phyloP scores from a whole-genome alignment of 1,284 basidiomycete genomes.

The Athelia psychrophila region DNA sequence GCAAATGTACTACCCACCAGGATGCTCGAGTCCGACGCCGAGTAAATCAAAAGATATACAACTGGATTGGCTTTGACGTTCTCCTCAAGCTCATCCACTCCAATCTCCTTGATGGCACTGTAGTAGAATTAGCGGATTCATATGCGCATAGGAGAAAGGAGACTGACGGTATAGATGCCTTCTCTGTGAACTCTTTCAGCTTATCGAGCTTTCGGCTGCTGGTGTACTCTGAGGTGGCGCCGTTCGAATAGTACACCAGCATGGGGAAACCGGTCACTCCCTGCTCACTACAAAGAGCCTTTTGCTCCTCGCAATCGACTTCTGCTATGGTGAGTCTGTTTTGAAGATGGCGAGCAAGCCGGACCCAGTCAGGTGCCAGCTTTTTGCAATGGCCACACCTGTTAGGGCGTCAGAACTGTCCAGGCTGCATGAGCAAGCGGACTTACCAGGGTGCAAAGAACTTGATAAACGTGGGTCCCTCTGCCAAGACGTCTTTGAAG shows the following conservation, averaged over 20 bases:
- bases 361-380: slow-evolving; percentile 75
- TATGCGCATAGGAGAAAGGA: background rate
- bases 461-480: slow-evolving; percentile 80
- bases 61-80: slow-evolving; percentile 57
- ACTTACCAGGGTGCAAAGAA: slow-evolving; percentile 87
- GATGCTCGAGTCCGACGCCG: slow-evolving; percentile 35
- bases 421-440: background rate
- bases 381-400: slow-evolving; percentile 93
- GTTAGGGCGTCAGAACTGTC: background rate
- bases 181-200: slow-evolving; percentile 69
- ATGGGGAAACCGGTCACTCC: slow-evolving; percentile 80
- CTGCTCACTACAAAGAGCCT: slow-evolving; percentile 60
- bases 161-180: slow-evolving; percentile 61
- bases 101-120: slow-evolving; percentile 41
- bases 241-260: slow-evolving; percentile 60
- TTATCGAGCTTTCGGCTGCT: slow-evolving; percentile 67
- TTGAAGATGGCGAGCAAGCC: slow-evolving; percentile 69
- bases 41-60: slow-evolving; percentile 74
- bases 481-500: slow-evolving; percentile 47
- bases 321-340: slow-evolving; percentile 74
- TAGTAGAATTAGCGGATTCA: slow-evolving; percentile 7
- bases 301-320: slow-evolving; percentile 82
- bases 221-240: slow-evolving; percentile 63
- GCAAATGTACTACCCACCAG: slow-evolving; percentile 34
- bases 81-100: slow-evolving; percentile 50